Base-by-base conservation (phyloP, 805 yeast genomes). In the Metschnikowia gruessii region DNA sequence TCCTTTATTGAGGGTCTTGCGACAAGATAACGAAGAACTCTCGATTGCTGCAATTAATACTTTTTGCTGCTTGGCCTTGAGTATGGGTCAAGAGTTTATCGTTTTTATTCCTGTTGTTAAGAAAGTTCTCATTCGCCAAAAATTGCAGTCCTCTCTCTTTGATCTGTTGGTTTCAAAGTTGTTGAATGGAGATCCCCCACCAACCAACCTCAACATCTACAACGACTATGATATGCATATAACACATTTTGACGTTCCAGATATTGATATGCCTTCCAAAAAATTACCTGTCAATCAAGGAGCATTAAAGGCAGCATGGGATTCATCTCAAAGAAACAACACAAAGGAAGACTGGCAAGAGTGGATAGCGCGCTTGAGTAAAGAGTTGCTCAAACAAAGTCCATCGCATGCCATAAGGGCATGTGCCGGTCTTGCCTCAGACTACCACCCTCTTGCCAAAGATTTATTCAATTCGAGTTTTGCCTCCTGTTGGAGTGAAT, bases 261-360 rank as follows among this genome's bases (percentile, higher is more conserved):
- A 81, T 15, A 77, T 83, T 16, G 92, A 84, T 49, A 79, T 83
- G 52, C 81, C 85, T 1, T 74, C 84, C 2, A 82, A 85, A 57
- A 87, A 87, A 56, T 69, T 92, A 10, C 91, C 96, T 0, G 82
- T 80, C 13, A 78, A 80, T 50, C 81, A 80, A 39, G 77, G 72
- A 33, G 77, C 80, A 0, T 71, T 94, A 56, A 84, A 87, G 57
- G 79, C 81, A 37, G 88, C 91, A 1, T 94, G 99, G 98, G 96
- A 90, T 55, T 85, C 96, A 22, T 80, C 87, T 19, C 92, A 88
- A 54, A 80, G 92, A 53, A 55, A 50, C 42, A 79, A 95, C 43
- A 88, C 97, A 0, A 83, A 83, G 56, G 98, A 91, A 57, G 99
- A 94, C 55, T 94, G 99, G 99, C 92, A 87, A 57, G 98, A 94